phyloP scores from a whole-genome alignment of 768 basidiomycete species.

The Myochromella boudieri region DNA sequence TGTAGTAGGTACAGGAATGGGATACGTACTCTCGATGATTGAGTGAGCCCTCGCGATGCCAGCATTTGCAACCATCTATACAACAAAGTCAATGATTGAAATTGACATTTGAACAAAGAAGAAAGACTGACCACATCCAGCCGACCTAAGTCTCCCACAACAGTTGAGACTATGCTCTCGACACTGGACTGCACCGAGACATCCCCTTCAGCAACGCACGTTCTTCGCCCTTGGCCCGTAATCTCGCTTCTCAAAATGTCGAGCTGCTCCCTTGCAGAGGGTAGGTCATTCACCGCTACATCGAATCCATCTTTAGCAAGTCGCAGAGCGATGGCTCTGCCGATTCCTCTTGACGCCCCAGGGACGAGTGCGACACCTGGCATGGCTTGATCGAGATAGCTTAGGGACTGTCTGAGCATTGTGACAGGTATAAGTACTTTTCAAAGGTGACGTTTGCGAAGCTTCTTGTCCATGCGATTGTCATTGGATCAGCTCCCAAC shows the following conservation, averaged over 20 bases:
- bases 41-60: conserved; percentile 22
- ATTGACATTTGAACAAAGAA: not conserved
- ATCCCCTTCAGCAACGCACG: conserved; percentile 23
- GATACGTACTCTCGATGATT: conserved; percentile 22
- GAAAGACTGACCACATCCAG: conserved; percentile 28
- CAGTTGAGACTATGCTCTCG: conserved; percentile 27
- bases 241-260: conserved; percentile 12
- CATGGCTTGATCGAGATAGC: too few species aligned
- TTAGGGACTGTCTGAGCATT: too few species aligned
- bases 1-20: not conserved
- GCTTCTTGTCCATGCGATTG: too few species aligned
- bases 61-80: conserved; percentile 37
- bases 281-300: not conserved
- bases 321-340: not conserved
- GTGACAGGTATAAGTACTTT: too few species aligned
- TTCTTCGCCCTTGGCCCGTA: conserved; percentile 11
- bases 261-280: not conserved
- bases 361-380: not conserved
- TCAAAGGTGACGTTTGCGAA: too few species aligned
- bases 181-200: conserved; percentile 34
- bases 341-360: not conserved
- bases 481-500: too few species aligned
- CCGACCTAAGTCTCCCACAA: conserved; percentile 19
- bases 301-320: not conserved
- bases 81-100: not conserved